phyloP scores from a whole-genome alignment of 2,329 filamentous ascomycete genomes.

The Endothia cerciana region DNA sequence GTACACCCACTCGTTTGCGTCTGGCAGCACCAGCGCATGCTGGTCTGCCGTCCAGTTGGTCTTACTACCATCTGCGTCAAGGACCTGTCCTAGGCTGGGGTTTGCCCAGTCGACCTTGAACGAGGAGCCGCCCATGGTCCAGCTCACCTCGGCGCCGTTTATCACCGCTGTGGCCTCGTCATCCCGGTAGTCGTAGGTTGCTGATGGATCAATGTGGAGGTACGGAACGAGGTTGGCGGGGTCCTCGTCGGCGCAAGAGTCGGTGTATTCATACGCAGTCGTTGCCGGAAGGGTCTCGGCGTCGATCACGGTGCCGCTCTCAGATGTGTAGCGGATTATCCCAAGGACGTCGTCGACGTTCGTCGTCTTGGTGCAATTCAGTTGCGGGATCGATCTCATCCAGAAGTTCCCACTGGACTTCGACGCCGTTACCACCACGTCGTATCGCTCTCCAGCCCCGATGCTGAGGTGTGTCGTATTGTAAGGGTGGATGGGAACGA shows the following conservation, averaged over 20 bases:
- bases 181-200: slow-evolving; percentile 1
- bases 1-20: slow-evolving; percentile 8
- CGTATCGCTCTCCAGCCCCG: slow-evolving; percentile 17
- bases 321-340: slow-evolving; percentile 9
- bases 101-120: slow-evolving; percentile 2
- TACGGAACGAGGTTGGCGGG: slow-evolving; percentile 1
- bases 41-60: slow-evolving; percentile 10
- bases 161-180: slow-evolving; percentile 1
- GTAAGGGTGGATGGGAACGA: slow-evolving; percentile 18
- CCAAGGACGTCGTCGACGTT: slow-evolving; percentile 12
- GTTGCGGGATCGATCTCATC: slow-evolving; percentile 17
- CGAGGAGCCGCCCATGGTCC: neutral
- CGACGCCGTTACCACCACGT: slow-evolving; percentile 16
- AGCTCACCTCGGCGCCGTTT: slow-evolving; percentile 8
- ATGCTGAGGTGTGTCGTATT: slow-evolving; percentile 16
- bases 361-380: slow-evolving; percentile 9
- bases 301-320: slow-evolving; percentile 5
- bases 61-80: slow-evolving; percentile 1
- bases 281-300: neutral
- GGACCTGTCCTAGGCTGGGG: slow-evolving; percentile 5
- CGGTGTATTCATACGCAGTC: slow-evolving; percentile 6
- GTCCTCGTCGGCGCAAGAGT: slow-evolving; percentile 16
- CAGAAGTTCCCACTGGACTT: slow-evolving; percentile 5
- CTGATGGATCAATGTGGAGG: neutral
- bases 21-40: slow-evolving; percentile 1